Conservation (phyloP, 192 early-diverging fungal species). For the Coemansia sp. region DNA sequence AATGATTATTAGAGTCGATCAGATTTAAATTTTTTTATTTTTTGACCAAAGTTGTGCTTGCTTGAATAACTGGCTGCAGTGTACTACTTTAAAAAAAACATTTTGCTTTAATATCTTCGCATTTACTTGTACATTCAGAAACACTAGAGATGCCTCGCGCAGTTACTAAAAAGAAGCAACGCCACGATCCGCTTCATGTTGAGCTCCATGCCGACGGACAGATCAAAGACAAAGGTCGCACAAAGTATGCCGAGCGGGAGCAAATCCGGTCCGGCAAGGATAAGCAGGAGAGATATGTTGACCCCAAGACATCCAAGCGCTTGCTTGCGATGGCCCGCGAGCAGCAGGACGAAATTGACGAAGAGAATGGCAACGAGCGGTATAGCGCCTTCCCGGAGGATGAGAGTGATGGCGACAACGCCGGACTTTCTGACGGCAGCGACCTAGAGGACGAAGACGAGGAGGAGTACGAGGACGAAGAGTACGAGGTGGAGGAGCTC, state of each 20-base stretch:
- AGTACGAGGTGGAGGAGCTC: constrained; percentile 69
- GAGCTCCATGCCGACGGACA: constrained; percentile 66
- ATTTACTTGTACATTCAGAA: neutral
- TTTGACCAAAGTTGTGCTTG: constrained; percentile 4
- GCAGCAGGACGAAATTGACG: constrained; percentile 88
- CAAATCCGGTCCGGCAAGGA: constrained; percentile 55
- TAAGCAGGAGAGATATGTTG: constrained; percentile 56
- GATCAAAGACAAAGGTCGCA: constrained; percentile 51
- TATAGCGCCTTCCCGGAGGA: constrained; percentile 25
- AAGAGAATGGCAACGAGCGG: constrained; percentile 60
- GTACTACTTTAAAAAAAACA: neutral
- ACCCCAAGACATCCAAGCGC: constrained; percentile 85
- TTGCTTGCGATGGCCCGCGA: constrained; percentile 84
- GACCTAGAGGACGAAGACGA: constrained; percentile 53
- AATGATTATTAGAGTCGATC: constrained; percentile 1
- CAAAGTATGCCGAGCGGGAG: constrained; percentile 61
- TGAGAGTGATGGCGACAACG: constrained; percentile 18
- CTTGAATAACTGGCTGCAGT: neutral
- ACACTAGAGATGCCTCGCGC: constrained; percentile 32
- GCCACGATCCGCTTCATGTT: constrained; percentile 86
- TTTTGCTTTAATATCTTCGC: constrained; percentile 5
- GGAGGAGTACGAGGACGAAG: constrained; percentile 67
- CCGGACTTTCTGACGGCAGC: constrained; percentile 23
- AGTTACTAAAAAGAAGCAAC: constrained; percentile 39
- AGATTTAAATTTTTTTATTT: constrained; percentile 12